Percentiles rank a stretch among this genome's conserved stretches.
These are phyloP conservation scores for Blastomyces emzantsi DNA, from an alignment of 2,329 filamentous ascomycete genomes.

Conservation along the genomic window DNA sequence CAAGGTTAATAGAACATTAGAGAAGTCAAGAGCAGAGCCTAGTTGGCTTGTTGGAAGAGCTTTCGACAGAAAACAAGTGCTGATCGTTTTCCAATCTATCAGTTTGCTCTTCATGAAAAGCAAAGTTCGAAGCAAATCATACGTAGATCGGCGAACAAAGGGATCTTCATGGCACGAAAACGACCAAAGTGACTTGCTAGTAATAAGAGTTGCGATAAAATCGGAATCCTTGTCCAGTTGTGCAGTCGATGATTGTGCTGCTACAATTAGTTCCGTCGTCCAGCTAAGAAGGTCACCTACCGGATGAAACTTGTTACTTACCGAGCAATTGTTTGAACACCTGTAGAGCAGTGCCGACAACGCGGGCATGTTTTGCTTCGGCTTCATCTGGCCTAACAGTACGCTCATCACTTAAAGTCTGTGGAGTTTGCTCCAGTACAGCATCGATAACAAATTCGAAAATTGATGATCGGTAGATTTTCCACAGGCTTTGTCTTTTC, in stretches of 20 bases:
- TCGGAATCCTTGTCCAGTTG: conserved; percentile 54
- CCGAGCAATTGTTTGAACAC: conserved; percentile 48
- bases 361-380: conserved; percentile 73
- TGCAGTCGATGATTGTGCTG: conserved; percentile 28
- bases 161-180: conserved; percentile 49
- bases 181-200: conserved; percentile 52
- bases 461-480: conserved; percentile 69
- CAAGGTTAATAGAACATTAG: conserved; percentile 57
- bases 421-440: conserved; percentile 63
- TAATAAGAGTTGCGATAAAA: conserved; percentile 58
- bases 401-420: conserved; percentile 81
- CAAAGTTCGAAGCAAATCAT: conserved; percentile 46
- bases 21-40: conserved; percentile 63
- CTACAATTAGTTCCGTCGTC: not conserved
- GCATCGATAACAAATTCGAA: conserved; percentile 74
- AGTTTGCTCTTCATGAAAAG: conserved; percentile 40
- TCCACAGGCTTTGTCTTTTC: conserved; percentile 69
- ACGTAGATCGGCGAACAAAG: conserved; percentile 50
- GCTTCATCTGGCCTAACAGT: conserved; percentile 77
- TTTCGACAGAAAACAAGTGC: conserved; percentile 62
- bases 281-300: not conserved
- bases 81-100: conserved; percentile 56
- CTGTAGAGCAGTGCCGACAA: conserved; percentile 53
- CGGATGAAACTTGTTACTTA: conserved; percentile 19
- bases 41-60: conserved; percentile 63